Base-by-base conservation (phyloP, 2,329 filamentous ascomycete genomes). In the Ascochyta lentis region DNA sequence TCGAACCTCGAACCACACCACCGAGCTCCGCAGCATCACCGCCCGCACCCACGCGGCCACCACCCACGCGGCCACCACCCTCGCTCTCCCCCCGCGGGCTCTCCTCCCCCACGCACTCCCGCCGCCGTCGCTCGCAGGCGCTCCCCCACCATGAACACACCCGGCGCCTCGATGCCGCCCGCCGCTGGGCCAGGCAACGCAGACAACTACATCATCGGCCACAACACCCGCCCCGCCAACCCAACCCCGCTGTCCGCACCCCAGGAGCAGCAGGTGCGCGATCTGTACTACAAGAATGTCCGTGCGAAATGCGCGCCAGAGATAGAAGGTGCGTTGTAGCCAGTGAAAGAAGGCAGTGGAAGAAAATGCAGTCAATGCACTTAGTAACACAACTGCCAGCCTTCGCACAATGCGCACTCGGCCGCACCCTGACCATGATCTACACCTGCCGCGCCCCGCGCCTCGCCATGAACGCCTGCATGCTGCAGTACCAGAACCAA, bases 381-480 rank as follows among this genome's bases (percentile, higher is more conserved):
- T 6, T 8, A 26, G 24, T 26, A 26, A 26, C 31, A 27, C 44
- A 13, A 26, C 9, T 19, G 19, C 44, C 56, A 97, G 94, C 90
- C 59, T 99, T 99, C 75, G 95, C 95, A 54, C 87, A 89, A 64
- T 99, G 95, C 82, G 93, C 93, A 49, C 83, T 89, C 45, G 88
- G 89, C 72, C 90, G 91, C 63, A 98, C 93, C 6, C 86, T 98
- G 67, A 92, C 89, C 53, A 90, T 95, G 55, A 89, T 92, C 12
- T 97, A 95, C 81, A 85, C 87, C 49, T 99, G 95, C 80, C 89
- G 92, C 49, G 78, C 83, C 44, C 84, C 93, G 71, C 89, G 92
- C 69, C 87, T 89, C 60, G 82, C 84, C 33, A 99, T 99, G 95
- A 99, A 99, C 79, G 83, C 81, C 59, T 99, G 95, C 80, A 97